Evolutionary conservation across 345 rosid species (phyloP), one percentile per base, ranked within the genome.

Genomic region (Isatis tinctoria): DNA sequence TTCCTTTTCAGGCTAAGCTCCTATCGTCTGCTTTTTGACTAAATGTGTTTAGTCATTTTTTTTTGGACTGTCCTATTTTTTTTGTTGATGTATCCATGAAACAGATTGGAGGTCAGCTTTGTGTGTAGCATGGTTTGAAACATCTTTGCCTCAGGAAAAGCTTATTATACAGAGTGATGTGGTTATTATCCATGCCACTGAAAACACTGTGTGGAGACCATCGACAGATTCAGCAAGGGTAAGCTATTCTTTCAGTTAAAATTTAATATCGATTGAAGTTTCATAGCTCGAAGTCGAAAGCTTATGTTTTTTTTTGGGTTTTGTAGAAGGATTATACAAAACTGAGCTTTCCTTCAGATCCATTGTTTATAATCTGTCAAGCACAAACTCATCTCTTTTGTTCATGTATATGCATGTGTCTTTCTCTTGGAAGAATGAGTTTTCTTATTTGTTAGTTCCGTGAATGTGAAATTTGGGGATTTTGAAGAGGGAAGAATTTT

Each of bases 181-280:
- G 83, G 70, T 65, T 92, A 65, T 27, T 92, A 65, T 90, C 96
- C 14, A 84, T 81, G 65, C 98, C 99, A n/a, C 79, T 90, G 61
- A 92, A 92, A 80, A 92, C 97, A 39, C 77, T 95, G 86, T 89
- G 92, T 66, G 89, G 92, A 66, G 99, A n/a, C n/a, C n/a, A n/a
- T n/a, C n/a, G n/a, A n/a, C n/a, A n/a, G n/a, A n/a, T n/a, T n/a
- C n/a, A n/a, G n/a, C n/a, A n/a, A n/a, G n/a, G n/a, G n/a, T n/a
- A n/a, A n/a, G n/a, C n/a, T n/a, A n/a, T n/a, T n/a, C n/a, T n/a
- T n/a, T n/a, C n/a, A n/a, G n/a, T n/a, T n/a, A n/a, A n/a, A n/a
- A n/a, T n/a, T n/a, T n/a, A n/a, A n/a, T n/a, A n/a, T n/a, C n/a
- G n/a, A n/a, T n/a, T n/a, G n/a, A n/a, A n/a, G n/a, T n/a, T n/a